Evolutionary conservation across 2,329 filamentous ascomycete species (phyloP), one percentile per base, ranked within the genome.

Genomic region (Phialophora macrospora): DNA sequence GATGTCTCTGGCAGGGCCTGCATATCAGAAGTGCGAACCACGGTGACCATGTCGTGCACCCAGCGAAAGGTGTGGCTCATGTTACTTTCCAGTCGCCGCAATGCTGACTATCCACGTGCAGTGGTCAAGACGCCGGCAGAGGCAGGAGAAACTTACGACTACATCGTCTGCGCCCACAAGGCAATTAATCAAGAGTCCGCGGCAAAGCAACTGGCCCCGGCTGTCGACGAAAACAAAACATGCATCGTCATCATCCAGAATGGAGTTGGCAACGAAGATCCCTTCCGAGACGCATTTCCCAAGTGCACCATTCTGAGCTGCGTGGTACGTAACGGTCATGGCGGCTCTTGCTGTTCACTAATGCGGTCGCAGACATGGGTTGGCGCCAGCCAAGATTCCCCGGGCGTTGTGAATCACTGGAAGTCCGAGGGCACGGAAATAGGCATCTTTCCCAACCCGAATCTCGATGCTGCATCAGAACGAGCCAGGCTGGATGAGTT

Each of bases 401-500:
- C 84, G 0, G 85, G 85, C 0, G 67, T 81, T 2, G 75, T 86
- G 26, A 73, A 75, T 8, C 85, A 87, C 68, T 83, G 77, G 24
- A 81, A 80, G 60, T 81, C 81, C 12, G 85, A 87, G 71, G 78
- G 84, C 66, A 82, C 83, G 73, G 81, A 87, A 62, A 81, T 87
- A 3, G 85, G 85, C 0, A 72, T 86, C 0, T 86, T 81, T 68
- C 75, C 78, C 0, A 84, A 82, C 34, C 26, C 73, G 0, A 14
- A 55, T 0, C 51, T 78, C 0, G 73, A 79, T 0, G 11, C 51
- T 0, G 24, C 66, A 0, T 7, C 71, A 0, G 82, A 85, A 55
- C 65, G 75, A 2, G 24, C 70, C 2, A 77, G 77, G 0, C 77
- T 86, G 0, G 66, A 80, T 0, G 72, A 70, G 0, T 83, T 85